Evolutionary conservation across 306 rosid species (phyloP).

Genomic region (Cicer cuneatum): DNA sequence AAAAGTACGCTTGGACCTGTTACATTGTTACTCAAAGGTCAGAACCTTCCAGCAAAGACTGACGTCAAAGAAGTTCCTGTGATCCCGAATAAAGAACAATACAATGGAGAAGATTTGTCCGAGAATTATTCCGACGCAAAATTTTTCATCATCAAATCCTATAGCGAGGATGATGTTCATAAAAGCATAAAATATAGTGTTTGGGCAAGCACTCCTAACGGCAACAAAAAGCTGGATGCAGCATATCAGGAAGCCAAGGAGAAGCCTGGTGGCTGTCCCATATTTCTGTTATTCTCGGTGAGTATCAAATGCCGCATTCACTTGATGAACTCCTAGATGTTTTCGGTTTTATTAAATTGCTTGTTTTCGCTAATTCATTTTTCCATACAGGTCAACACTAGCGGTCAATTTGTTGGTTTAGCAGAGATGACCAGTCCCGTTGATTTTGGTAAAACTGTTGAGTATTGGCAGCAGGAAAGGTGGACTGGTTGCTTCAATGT

Average conservation of each 20-base stretch:
- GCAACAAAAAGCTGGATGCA: conserved; percentile 55
- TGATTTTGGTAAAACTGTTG: conserved; percentile 51
- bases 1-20: conserved; percentile 47
- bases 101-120: conserved; percentile 48
- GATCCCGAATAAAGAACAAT: conserved; percentile 48
- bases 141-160: conserved; percentile 59
- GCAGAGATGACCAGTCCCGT: conserved; percentile 64
- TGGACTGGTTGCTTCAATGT: conserved; percentile 67
- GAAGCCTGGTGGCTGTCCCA: conserved; percentile 54
- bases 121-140: conserved; percentile 54
- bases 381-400: conserved; percentile 55
- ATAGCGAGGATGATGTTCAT: conserved; percentile 66
- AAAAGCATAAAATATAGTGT: conserved; percentile 61
- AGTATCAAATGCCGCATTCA: conserved; percentile 29
- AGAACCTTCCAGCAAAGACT: conserved; percentile 46
- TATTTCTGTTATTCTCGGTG: conserved; percentile 61
- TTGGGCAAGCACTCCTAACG: conserved; percentile 68
- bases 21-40: conserved; percentile 52
- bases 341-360: conserved; percentile 11
- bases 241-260: conserved; percentile 60
- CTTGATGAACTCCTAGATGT: neutral
- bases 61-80: conserved; percentile 42
- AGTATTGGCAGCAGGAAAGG: conserved; percentile 66
- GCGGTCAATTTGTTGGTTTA: conserved; percentile 66
- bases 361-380: neutral